phyloP scores from a whole-genome alignment of 2,329 filamentous ascomycete genomes.

The Monascus ruber region DNA sequence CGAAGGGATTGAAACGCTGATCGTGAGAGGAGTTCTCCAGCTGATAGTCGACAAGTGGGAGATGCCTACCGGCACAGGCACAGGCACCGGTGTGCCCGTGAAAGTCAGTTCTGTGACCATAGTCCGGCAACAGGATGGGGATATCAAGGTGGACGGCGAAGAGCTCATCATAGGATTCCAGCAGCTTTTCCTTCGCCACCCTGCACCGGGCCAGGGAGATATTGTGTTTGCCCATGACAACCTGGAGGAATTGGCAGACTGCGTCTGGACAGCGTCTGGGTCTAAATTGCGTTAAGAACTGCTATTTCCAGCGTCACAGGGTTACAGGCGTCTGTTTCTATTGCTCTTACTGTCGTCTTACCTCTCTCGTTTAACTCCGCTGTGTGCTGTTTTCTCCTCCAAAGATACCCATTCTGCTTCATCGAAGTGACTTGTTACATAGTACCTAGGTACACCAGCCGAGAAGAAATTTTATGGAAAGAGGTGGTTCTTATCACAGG shows the following conservation, averaged over 20 bases:
- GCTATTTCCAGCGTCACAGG: too few species aligned
- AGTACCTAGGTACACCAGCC: too few species aligned
- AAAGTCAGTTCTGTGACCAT: neutral
- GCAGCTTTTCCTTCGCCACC: conserved; percentile 1
- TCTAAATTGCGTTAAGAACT: neutral
- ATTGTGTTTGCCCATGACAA: neutral
- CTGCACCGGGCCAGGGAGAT: neutral
- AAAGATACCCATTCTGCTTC: too few species aligned
- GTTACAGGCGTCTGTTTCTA: too few species aligned
- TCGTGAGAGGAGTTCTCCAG: neutral
- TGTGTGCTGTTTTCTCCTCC: too few species aligned
- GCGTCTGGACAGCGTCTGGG: neutral
- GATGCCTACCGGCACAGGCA: neutral
- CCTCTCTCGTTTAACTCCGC: too few species aligned
- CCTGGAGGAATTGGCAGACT: neutral
- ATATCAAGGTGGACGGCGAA: neutral
- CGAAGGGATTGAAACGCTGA: too few species aligned
- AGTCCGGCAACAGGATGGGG: neutral
- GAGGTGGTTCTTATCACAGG: too few species aligned
- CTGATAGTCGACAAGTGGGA: conserved; percentile 2
- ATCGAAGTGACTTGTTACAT: too few species aligned
- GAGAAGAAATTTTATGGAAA: too few species aligned
- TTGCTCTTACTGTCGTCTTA: too few species aligned
- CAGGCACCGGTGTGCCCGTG: neutral
- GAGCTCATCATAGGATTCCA: conserved; percentile 1